phyloP scores from a whole-genome alignment of 495 filamentous ascomycete species.

The Saxophila tyrrhenica region DNA sequence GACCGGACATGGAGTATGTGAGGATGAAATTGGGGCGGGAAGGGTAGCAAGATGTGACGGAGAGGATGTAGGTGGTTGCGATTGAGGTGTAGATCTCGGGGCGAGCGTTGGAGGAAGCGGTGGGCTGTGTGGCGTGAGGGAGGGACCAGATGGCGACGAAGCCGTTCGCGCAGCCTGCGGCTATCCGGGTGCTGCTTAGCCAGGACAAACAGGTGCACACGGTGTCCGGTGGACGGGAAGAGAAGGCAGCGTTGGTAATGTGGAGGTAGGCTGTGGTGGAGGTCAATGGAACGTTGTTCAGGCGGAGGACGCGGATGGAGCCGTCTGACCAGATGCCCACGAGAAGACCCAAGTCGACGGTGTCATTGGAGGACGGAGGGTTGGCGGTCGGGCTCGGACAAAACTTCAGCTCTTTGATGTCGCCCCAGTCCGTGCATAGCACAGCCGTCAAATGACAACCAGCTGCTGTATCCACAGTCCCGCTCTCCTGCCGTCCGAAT shows the following conservation, averaged over 20 bases:
- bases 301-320: conserved; percentile 40
- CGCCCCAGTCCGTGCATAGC: conserved; percentile 54
- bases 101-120: conserved; percentile 20
- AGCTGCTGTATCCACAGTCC: conserved; percentile 31
- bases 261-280: conserved; percentile 33
- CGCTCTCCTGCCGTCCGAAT: conserved; percentile 32
- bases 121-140: conserved; percentile 7
- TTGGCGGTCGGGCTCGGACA: conserved; percentile 38
- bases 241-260: conserved; percentile 42
- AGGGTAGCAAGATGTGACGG: conserved; percentile 46
- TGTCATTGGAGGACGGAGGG: conserved; percentile 7
- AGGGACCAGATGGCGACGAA: conserved; percentile 49
- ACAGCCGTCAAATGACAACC: conserved; percentile 37
- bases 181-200: conserved; percentile 49
- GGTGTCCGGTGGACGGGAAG: conserved; percentile 36
- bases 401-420: conserved; percentile 49
- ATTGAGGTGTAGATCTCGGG: conserved; percentile 48
- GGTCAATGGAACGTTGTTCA: conserved; percentile 34
- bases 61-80: conserved; percentile 50
- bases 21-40: conserved; percentile 45
- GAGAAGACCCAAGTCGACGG: conserved; percentile 43
- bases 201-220: conserved; percentile 51
- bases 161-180: conserved; percentile 53
- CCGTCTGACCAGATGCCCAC: conserved; percentile 55
- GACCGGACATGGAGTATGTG: conserved; percentile 47